Evolutionary conservation across 805 yeast species (phyloP), one percentile per base, ranked within the genome.

Genomic region (Candida dendrica): DNA sequence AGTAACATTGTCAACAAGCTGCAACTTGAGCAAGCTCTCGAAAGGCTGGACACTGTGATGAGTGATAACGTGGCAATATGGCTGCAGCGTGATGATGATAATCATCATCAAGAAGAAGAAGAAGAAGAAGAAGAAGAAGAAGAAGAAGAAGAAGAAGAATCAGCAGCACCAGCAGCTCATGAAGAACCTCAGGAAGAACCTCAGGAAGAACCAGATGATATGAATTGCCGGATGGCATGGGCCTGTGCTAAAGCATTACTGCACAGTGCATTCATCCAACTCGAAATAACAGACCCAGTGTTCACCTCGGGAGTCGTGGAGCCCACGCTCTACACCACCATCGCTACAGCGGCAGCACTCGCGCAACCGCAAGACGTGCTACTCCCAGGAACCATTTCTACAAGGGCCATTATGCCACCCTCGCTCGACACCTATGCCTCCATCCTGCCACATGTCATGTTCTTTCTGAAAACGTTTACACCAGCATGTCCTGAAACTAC

Each of bases 291-390:
- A 14, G 39, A 37, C 18, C 19, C 30, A 15, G 33, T 29, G 8
- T 27, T 37, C 9, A 37, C 18, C 3, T 27, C 34, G 8, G 39
- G 39, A 3, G 20, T 37, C 17, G 34, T 37, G n/a, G 39, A 37
- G 29, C 24, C 20, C 3, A 37, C 39, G n/a, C 29, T 37, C 18
- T 27, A 37, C 19, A 24, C 39, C 16, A 29, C 32, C 3, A 37
- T 37, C 29, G 39, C 39, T 14, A 37, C 39, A 27, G 34, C 39
- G 8, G 39, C 39, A 6, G 33, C 39, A n/a, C 11, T 37, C 8
- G 11, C 39, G 29, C 7, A 24, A 24, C 27, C 27, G 10, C 27
- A 24, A 8, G n/a, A 22, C n/a, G 10, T 22, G 8, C 10, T 24
- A 24, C 16, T 22, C 14, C 17, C 22, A 16, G 38, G 38, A 16